These are phyloP conservation scores for Pleurotus djamor DNA, from an alignment of 768 basidiomycete species.

Conservation along the genomic window DNA sequence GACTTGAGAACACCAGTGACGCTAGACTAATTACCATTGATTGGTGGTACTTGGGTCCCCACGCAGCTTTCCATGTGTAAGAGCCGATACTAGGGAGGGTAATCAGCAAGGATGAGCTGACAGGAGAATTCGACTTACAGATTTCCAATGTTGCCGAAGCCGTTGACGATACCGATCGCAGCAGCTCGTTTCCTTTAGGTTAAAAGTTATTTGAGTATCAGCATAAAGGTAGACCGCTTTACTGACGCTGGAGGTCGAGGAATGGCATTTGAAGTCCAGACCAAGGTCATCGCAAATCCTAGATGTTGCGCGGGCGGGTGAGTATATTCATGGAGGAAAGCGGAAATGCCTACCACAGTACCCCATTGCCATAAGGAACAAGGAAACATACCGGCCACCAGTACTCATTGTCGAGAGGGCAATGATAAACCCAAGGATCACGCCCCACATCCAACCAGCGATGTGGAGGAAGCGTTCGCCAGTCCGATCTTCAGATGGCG, in stretches of 20 bases:
- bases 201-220: background rate
- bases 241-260: conserved; percentile 57
- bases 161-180: conserved; percentile 63
- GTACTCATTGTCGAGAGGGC: conserved; percentile 49
- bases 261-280: conserved; percentile 63
- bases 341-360: conserved; percentile 29
- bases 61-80: conserved; percentile 58
- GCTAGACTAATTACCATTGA: conserved; percentile 50
- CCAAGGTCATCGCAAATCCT: conserved; percentile 47
- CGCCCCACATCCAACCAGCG: conserved; percentile 54
- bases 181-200: conserved; percentile 42
- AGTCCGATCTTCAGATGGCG: conserved; percentile 36
- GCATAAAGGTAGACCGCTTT: background rate
- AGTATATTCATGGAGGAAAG: background rate
- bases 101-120: background rate
- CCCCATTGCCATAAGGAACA: conserved; percentile 65
- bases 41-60: conserved; percentile 62
- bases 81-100: conserved; percentile 47
- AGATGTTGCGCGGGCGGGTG: background rate
- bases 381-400: conserved; percentile 55
- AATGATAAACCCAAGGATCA: conserved; percentile 61
- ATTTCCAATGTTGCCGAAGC: conserved; percentile 52
- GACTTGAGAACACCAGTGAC: conserved; percentile 28
- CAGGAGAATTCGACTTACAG: conserved; percentile 33
- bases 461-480: conserved; percentile 69